phyloP scores from a whole-genome alignment of 202 grass and related monocot species.

The Digitaria exilis region DNA sequence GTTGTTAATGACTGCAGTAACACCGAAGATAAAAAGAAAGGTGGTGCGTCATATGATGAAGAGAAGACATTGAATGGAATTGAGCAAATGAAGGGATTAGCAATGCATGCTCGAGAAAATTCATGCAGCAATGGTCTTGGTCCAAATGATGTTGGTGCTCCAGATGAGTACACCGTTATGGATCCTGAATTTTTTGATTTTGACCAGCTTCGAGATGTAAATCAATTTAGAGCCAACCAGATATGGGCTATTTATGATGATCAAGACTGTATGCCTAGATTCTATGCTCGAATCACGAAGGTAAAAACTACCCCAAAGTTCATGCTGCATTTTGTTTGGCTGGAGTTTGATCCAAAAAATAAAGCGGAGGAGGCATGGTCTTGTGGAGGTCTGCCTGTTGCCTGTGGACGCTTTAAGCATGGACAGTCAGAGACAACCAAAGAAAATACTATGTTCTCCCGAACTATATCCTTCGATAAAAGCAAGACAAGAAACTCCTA shows the following conservation, averaged over 20 bases:
- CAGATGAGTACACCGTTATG: slow-evolving; percentile 18
- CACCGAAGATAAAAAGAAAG: slow-evolving; percentile 11
- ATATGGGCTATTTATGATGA: slow-evolving; percentile 95
- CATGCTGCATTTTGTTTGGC: slow-evolving; percentile 62
- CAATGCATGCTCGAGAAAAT: slow-evolving; percentile 20
- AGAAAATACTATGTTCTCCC: slow-evolving; percentile 70
- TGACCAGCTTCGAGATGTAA: slow-evolving; percentile 58
- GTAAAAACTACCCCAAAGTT: slow-evolving; percentile 48
- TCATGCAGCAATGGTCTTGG: slow-evolving; percentile 28
- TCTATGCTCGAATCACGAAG: slow-evolving; percentile 78
- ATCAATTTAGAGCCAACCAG: slow-evolving; percentile 67
- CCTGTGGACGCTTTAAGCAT: slow-evolving; percentile 65
- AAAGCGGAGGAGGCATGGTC: slow-evolving; percentile 53
- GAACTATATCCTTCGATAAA: slow-evolving; percentile 53
- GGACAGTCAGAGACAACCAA: slow-evolving; percentile 46
- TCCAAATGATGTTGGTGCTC: slow-evolving; percentile 25
- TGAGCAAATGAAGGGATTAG: slow-evolving; percentile 35
- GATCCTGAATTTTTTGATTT: slow-evolving; percentile 96
- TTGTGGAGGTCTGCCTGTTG: slow-evolving; percentile 58
- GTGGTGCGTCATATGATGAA: slow-evolving; percentile 9
- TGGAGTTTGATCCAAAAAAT: slow-evolving; percentile 63
- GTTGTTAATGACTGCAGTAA: slow-evolving; percentile 30
- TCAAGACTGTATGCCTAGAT: slow-evolving; percentile 85
- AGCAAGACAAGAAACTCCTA: slow-evolving; percentile 45
- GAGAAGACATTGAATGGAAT: slow-evolving; percentile 34